A percentile compares a stretch with the other conserved stretches of the same genome.
phyloP scores from a whole-genome alignment of 768 basidiomycete genomes.

The Suillus weaverae region DNA sequence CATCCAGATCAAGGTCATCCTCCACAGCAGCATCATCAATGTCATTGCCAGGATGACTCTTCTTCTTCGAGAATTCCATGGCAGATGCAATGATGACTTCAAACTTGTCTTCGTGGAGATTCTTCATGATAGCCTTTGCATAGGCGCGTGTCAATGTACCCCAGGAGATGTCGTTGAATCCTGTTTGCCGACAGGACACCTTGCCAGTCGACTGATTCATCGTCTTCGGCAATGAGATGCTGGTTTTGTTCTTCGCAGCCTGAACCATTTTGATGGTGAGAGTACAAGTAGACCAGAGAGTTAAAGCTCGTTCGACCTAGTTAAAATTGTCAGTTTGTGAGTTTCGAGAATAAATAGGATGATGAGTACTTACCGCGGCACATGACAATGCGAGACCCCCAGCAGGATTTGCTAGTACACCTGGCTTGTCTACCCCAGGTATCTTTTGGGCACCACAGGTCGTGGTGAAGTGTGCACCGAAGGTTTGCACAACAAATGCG shows the following conservation, averaged over 20 bases:
- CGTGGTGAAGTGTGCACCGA: neutral
- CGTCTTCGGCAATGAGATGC: neutral
- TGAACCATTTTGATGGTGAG: neutral
- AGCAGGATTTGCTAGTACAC: neutral
- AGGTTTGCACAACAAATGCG: neutral
- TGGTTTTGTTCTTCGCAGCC: neutral
- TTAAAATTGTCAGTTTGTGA: neutral
- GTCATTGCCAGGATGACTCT: neutral
- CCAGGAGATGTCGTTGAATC: neutral
- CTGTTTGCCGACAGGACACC: neutral
- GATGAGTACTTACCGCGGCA: neutral
- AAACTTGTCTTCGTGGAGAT: neutral
- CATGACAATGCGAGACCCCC: neutral
- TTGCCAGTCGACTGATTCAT: neutral
- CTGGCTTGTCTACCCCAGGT: neutral
- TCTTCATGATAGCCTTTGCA: neutral
- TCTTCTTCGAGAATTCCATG: neutral
- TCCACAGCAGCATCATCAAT: neutral
- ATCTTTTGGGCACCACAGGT: neutral
- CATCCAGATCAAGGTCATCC: constrained; percentile 1
- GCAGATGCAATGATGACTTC: neutral
- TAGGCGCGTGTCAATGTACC: neutral
- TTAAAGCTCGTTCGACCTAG: neutral
- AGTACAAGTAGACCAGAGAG: neutral
- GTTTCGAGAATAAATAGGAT: neutral